Percentiles rank a stretch among this genome's conserved stretches.
phyloP scores from a whole-genome alignment of 2,329 filamentous ascomycete species.

The Penicillium concentricum region DNA sequence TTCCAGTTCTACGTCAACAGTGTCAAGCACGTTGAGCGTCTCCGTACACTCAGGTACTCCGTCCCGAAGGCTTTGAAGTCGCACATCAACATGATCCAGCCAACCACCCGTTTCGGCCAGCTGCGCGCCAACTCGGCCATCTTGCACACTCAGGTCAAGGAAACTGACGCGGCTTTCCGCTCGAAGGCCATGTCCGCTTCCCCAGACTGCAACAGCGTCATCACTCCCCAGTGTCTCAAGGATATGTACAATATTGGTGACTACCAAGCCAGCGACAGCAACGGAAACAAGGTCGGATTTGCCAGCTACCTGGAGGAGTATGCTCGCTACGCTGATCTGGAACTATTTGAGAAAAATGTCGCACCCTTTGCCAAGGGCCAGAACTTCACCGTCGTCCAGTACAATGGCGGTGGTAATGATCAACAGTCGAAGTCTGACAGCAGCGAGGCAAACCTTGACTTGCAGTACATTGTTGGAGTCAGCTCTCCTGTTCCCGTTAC shows the following conservation, averaged over 20 bases:
- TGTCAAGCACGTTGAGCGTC: conserved; percentile 27
- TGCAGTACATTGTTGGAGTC: conserved; percentile 50
- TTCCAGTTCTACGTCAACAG: conserved; percentile 41
- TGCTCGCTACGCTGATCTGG: conserved; percentile 49
- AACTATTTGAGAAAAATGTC: conserved; percentile 39
- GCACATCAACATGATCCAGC: conserved; percentile 43
- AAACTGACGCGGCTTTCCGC: conserved; percentile 20
- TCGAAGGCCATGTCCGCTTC: conserved; percentile 14
- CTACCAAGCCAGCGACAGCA: conserved; percentile 37
- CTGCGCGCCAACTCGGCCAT: conserved; percentile 30
- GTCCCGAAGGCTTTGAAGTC: conserved; percentile 35
- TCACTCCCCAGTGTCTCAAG: conserved; percentile 50
- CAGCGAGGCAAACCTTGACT: conserved; percentile 52
- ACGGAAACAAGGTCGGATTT: conserved; percentile 45
- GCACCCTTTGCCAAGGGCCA: conserved; percentile 43
- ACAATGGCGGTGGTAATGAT: conserved; percentile 43
- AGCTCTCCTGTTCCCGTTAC: conserved; percentile 45
- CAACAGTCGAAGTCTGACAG: conserved; percentile 40
- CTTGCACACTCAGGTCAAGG: conserved; percentile 21
- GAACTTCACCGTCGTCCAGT: conserved; percentile 46
- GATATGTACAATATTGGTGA: conserved; percentile 49
- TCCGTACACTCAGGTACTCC: conserved; percentile 43
- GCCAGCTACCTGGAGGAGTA: conserved; percentile 51
- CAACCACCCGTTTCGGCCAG: conserved; percentile 45
- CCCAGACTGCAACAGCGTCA: conserved; percentile 43